Base-by-base conservation (phyloP, 306 rosid species). In the Cicer cuneatum region DNA sequence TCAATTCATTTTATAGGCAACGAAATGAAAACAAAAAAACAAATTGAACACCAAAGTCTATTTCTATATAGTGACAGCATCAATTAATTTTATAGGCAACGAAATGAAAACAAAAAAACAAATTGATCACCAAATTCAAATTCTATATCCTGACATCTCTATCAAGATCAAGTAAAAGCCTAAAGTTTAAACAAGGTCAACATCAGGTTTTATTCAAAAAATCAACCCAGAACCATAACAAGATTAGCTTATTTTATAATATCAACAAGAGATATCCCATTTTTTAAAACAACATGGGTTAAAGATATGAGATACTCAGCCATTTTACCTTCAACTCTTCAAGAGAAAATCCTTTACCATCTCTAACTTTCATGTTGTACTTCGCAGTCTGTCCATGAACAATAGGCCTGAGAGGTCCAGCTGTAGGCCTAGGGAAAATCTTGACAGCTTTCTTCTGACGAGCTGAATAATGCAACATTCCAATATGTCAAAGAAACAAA, bases 371-470 rank as follows among this genome's bases (percentile, higher is more conserved):
- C 96, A 88, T 90, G 73, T 83, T 88, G 48, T 90, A 86, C 66
- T 88, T 88, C 87, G 83, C 71, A 0, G 91, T 88, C 57, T 90
- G 90, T 5, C 91, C 96, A 35, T 87, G 91, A 63, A 86, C 96
- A 29, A 88, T 4, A 1, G 93, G 93, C 7, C 93, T 85, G 0
- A 90, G 90, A 12, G 86, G 80, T 39, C 92, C 90, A 64, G 90
- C 77, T 0, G 90, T 87, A 42, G 92, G 92, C 57, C 92, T 80
- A 5, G 95, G 92, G 51, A 90, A 90, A 18, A 81, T 86, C 69
- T 90, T 85, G 16, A 86, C 90, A 18, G 92, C 96, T 52, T 90
- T 90, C 82, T 84, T 82, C 46, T 90, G 92, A 0, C 89, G 90
- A 14, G 95, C 95, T 89, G 62, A 71, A 40, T 10, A 77, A 52